Evolutionary conservation across 2,329 filamentous ascomycete genomes (phyloP), one percentile per base, ranked within the genome.

Genomic region (Pseudohalonectria lignicola): DNA sequence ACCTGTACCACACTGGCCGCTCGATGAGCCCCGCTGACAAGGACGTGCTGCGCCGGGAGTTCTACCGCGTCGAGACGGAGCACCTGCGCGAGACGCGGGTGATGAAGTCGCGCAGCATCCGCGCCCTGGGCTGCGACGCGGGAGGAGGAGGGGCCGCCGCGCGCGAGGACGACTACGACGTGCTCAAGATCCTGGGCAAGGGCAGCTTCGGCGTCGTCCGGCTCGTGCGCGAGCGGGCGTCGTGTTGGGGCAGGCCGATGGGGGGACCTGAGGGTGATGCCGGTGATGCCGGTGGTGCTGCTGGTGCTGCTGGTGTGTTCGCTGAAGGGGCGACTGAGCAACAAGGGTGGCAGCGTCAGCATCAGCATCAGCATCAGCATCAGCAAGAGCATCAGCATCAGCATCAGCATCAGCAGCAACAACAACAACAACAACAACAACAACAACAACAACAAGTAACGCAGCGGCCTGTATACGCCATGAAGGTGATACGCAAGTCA

Each of bases 401-500:
- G 33, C 56, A 41, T 12, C 39, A 35, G 12, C 9, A 13, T 21
- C 20, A 33, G 13, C 7, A 20, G 4, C 34, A 18, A n/a, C 34
- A 23, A 16, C n/a, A 13, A 35, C 34, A 33, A 17, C 7, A 20
- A 5, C 34, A 29, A 10, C 34, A 31, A 25, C 36, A 31, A 20
- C 38, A 2, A 34, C 13, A n/a, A 15, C n/a, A 29, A 25, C 4
- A 39, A 34, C 16, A 31, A 17, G 15, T 15, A 33, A 17, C 13
- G 18, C 41, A 47, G 55, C n/a, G 13, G 11, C 19, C 21, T 13
- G 34, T 11, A 41, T 72, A 68, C 55, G 92, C 92, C 12, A 95
- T 96, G 90, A 96, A 96, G 55, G 84, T 94, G 23, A 96, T 96
- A 47, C 79, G 83, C 41, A 98, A 98, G 55, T 86, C 86, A 1